Evolutionary conservation across 495 filamentous ascomycete genomes (phyloP), one percentile per base, ranked within the genome.

Genomic region (Pyrenula massariospora): DNA sequence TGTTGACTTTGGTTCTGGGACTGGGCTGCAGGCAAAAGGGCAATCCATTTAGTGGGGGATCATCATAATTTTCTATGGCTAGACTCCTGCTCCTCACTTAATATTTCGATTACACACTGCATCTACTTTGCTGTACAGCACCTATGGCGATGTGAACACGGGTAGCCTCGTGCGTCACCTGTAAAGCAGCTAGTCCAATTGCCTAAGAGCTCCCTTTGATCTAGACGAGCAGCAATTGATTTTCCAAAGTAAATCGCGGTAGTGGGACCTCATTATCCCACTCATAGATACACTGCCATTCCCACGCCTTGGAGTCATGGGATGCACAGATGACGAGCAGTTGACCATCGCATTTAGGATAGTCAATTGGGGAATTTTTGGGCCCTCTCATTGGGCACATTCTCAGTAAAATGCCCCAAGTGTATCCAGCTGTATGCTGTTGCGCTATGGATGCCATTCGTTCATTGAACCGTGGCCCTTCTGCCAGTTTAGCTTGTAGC

Each of bases 261-360:
- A 62, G 21, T 24, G 56, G 31, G 48, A 52, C 54, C 31, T 2
- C 53, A 20, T 19, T 50, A 31, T 62, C 57, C 62, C 62, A 64
- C 22, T 64, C 60, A 60, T 59, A 54, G 11, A 64, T 48, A 48
- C 57, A 53, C 11, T 42, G 23, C 62, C 62, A 64, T 19, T 48
- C 47, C 62, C 60, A 64, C 11, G 54, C 25, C 3, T 15, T 15
- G 12, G 11, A 1, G 23, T 59, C 47, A 5, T 59, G 52, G 20
- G 60, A 49, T 22, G 24, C 60, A 23, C 50, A 47, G 21, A 64
- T 57, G 19, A 24, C 57, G 36, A 11, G 23, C 52, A 19, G 42
- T n/a, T 25, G 22, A 36, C 10, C 19, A 10, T 59, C 54, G 11
- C 52, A n/a, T n/a, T n/a, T 49, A n/a, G 50, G 23, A 20, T 59